Evolutionary conservation across 73 alveolate species (phyloP), one percentile per base, ranked within the genome.

Genomic region (Loxodes magnus): DNA sequence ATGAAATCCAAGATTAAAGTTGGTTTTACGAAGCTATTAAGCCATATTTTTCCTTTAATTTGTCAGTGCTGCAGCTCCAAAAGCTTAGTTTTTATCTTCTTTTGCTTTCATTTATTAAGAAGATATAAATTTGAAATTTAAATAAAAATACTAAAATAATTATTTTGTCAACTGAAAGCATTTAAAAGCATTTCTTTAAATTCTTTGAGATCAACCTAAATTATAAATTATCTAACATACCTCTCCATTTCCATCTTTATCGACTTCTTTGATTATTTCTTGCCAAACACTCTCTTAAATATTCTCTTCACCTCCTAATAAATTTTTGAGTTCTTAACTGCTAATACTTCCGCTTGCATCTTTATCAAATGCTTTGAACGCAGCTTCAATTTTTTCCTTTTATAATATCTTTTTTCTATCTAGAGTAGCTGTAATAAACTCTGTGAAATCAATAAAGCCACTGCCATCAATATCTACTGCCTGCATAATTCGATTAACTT

Each of bases 241-340:
- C 4, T 57, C 75, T 53, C 90, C 84, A 71, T 82, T 87, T 35
- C 64, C 49, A 64, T 82, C 71, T 29, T 60, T 46, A 68, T 82
- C 94, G 36, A 76, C 85, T 30, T 73, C 67, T 27, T 56, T 39
- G 31, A 82, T 63, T 15, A 82, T 67, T 42, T 74, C 61, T 19
- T 56, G 50, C 95, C 95, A 82, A 42, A 82, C 82, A 23, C 71
- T 72, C 24, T 77, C 88, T 56, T 65, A 84, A 5, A 79, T 56
- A 39, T 59, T 60, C 30, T 39, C 65, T 17, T 79, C 88, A 24
- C 76, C 80, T n/a, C 87, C 86, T 52, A 82, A 52, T 17, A 80
- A 87, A 34, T 63, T 55, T 54, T 77, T 82, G 42, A 82, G 58
- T 54, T 82, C 91, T 14, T 27, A 65, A 27, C 79, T 74, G 2